phyloP scores from a whole-genome alignment of 495 filamentous ascomycete species.

The Aspergillus asperescens region DNA sequence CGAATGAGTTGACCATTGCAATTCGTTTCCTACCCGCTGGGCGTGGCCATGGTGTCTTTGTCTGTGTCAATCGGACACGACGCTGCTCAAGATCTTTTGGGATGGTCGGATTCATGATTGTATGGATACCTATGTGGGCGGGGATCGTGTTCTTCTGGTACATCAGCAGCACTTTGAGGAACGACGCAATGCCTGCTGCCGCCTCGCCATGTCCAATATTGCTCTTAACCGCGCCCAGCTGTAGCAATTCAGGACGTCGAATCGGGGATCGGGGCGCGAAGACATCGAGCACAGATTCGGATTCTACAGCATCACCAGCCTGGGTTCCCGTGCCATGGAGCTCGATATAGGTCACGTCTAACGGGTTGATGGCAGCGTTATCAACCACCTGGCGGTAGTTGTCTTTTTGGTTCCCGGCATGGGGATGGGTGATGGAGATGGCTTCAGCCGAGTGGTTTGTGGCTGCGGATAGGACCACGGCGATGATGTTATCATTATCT shows the following conservation, averaged over 20 bases:
- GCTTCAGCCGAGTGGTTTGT: conserved; percentile 48
- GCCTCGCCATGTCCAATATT: conserved; percentile 41
- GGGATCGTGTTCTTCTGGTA: conserved; percentile 31
- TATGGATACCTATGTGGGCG: conserved; percentile 41
- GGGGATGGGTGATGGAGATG: conserved; percentile 43
- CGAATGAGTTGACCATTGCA: conserved; percentile 37
- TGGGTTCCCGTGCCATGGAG: conserved; percentile 47
- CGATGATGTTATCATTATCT: conserved; percentile 44
- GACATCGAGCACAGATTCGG: conserved; percentile 15
- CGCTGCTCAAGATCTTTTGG: conserved; percentile 25
- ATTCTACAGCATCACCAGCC: conserved; percentile 21
- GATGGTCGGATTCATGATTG: conserved; percentile 34
- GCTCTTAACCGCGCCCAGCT: conserved; percentile 31
- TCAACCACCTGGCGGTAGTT: conserved; percentile 42
- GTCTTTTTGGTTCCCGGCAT: conserved; percentile 45
- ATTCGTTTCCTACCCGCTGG: conserved; percentile 17
- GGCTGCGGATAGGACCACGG: conserved; percentile 25
- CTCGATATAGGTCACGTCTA: conserved; percentile 49
- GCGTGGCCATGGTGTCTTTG: conserved; percentile 8
- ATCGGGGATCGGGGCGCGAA: conserved; percentile 21
- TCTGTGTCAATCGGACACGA: conserved; percentile 24
- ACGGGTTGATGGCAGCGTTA: conserved; percentile 42
- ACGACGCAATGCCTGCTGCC: conserved; percentile 27
- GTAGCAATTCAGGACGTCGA: conserved; percentile 11
- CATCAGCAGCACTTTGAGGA: conserved; percentile 35